Evolutionary conservation across 1,139 yeast genomes (phyloP).

Genomic region (Saccharomyces hybrid): DNA sequence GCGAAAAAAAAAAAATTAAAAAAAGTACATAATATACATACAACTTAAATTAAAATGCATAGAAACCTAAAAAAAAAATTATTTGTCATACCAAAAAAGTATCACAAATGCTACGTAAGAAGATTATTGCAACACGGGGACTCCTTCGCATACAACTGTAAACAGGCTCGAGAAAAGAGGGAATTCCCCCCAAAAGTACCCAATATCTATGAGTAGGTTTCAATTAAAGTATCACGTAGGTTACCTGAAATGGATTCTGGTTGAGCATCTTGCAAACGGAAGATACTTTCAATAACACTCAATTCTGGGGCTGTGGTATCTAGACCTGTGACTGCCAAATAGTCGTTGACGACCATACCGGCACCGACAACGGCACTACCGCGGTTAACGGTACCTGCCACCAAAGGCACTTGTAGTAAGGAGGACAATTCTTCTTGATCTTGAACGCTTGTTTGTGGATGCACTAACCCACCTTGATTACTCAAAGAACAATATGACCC

Average conservation of each 20-base stretch:
- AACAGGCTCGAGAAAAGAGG: background rate
- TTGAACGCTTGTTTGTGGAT: slow-evolving; percentile 93
- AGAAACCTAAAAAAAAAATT: background rate
- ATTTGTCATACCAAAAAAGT: background rate
- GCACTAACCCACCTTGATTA: slow-evolving; percentile 97
- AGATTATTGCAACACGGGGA: slow-evolving; percentile 1
- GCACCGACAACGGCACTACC: slow-evolving; percentile 98
- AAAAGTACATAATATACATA: background rate
- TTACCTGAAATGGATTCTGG: slow-evolving; percentile 78
- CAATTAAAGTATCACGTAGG: slow-evolving; percentile 85
- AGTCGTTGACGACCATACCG: slow-evolving; percentile 97
- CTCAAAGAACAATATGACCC: slow-evolving; percentile 94
- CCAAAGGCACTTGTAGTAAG: slow-evolving; percentile 90
- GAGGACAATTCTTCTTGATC: slow-evolving; percentile 98
- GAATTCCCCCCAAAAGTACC: background rate
- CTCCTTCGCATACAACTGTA: background rate
- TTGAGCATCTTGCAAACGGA: slow-evolving; percentile 82
- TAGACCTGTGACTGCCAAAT: slow-evolving; percentile 93
- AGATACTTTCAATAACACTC: slow-evolving; percentile 92
- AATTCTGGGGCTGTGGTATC: slow-evolving; percentile 98
- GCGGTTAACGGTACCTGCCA: slow-evolving; percentile 97
- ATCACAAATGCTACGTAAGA: background rate
- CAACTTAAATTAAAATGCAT: background rate
- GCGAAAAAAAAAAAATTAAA: background rate
- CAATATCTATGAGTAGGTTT: slow-evolving; percentile 50